A percentile compares a stretch with the other conserved stretches of the same genome.
Conservation (phyloP, 495 filamentous ascomycete species). For the Geopyxis carbonaria region DNA sequence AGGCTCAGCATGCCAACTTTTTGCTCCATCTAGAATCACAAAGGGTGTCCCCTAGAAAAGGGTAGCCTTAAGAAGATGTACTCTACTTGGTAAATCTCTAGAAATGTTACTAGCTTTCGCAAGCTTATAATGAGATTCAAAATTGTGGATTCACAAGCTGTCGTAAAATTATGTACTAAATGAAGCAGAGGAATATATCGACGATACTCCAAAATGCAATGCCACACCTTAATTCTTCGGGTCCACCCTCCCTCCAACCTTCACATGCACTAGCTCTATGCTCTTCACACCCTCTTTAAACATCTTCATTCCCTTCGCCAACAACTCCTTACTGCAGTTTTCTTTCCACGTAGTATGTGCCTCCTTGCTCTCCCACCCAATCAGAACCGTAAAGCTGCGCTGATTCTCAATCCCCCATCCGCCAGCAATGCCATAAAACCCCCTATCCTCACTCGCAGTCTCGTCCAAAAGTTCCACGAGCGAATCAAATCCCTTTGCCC, state of each 20-base stretch:
- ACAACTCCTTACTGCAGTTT: not conserved
- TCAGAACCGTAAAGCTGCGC: conserved; percentile 5
- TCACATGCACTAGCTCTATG: not conserved
- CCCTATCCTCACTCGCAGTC: no score
- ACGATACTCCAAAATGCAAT: no score
- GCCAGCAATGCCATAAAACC: conserved; percentile 7
- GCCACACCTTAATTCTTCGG: not conserved
- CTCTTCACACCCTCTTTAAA: not conserved
- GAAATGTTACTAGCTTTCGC: no score
- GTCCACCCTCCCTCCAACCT: not conserved
- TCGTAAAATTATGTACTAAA: no score
- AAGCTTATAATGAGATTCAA: no score
- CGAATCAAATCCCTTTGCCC: not conserved
- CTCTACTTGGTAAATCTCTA: no score
- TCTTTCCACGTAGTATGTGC: conserved; percentile 11
- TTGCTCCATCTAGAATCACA: no score
- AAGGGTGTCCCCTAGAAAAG: no score
- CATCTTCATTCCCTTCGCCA: not conserved
- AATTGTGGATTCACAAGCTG: no score
- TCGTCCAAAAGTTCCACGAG: conserved; percentile 8
- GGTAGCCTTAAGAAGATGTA: no score
- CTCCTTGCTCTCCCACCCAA: conserved; percentile 18
- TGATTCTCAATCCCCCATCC: conserved; percentile 17
- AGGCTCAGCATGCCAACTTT: no score
- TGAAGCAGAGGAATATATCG: no score